Evolutionary conservation across 169 alveolate genomes (phyloP).

Genomic region (Pseudocohnilembus persalinus): DNA sequence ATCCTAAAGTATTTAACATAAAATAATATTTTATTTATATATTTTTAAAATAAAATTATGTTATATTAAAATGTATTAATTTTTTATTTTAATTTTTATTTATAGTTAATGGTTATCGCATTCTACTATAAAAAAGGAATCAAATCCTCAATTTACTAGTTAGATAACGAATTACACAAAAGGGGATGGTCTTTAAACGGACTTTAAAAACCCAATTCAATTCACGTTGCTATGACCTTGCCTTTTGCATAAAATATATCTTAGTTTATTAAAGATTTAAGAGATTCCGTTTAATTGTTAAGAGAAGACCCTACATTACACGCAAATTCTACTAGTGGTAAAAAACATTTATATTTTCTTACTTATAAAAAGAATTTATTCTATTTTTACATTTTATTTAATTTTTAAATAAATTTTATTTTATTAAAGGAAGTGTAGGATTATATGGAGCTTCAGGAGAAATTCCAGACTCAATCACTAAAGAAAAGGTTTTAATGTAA

Average conservation of each 20-base stretch:
- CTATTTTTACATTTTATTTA: neutral
- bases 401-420: too few species aligned
- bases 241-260: neutral
- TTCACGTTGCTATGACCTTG: constrained; percentile 9
- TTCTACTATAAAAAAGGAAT: constrained; percentile 11
- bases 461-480: constrained; percentile 4
- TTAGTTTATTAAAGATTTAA: constrained; percentile 14
- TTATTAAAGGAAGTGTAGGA: neutral
- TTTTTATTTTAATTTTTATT: too few species aligned
- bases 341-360: neutral
- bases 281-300: neutral
- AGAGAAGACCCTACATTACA: neutral
- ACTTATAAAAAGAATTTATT: neutral
- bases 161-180: constrained; percentile 3
- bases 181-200: constrained; percentile 21
- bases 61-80: too few species aligned
- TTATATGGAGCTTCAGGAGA: constrained; percentile 17
- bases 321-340: neutral
- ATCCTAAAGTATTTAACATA: neutral
- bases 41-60: too few species aligned
- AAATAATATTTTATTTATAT: neutral
- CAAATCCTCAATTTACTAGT: constrained; percentile 5
- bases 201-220: constrained; percentile 3
- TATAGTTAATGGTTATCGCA: neutral
- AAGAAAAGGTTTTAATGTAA: constrained; percentile 3